Conservation (phyloP, 2,329 filamentous ascomycete genomes). For the Cadophora sp. region DNA sequence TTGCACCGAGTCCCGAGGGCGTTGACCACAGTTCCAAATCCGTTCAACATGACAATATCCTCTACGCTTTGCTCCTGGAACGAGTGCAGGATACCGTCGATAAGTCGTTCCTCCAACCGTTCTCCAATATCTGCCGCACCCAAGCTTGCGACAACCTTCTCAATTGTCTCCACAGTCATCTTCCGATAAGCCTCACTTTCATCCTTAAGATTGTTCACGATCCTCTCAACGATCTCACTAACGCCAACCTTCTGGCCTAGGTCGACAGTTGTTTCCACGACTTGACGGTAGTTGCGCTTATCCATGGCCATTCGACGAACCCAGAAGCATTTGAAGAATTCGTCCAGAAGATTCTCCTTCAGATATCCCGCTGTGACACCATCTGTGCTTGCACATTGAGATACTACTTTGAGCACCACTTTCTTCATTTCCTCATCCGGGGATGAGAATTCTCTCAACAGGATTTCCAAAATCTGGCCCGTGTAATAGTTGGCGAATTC, state of each 20-base stretch:
- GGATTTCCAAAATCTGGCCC: conserved; percentile 97
- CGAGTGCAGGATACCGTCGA: conserved; percentile 92
- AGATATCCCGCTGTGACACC: conserved; percentile 94
- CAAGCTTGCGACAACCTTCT: conserved; percentile 92
- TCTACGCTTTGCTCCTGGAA: conserved; percentile 99
- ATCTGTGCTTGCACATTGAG: conserved; percentile 91
- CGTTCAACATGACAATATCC: conserved; percentile 94
- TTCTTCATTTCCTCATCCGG: conserved; percentile 99
- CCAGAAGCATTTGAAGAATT: conserved; percentile 99
- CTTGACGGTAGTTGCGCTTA: conserved; percentile 96
- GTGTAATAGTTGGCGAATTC: conserved; percentile 99
- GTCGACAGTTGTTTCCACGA: conserved; percentile 97
- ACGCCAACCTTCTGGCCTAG: conserved; percentile 98
- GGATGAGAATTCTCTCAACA: conserved; percentile 93
- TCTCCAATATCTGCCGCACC: conserved; percentile 95
- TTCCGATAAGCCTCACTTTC: conserved; percentile 98
- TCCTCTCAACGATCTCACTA: conserved; percentile 89
- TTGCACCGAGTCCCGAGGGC: conserved; percentile 93
- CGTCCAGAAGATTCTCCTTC: conserved; percentile 91
- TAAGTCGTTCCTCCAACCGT: conserved; percentile 88
- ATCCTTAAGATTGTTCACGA: conserved; percentile 96
- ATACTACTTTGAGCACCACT: conserved; percentile 96
- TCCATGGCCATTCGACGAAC: conserved; percentile 95
- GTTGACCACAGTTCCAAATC: conserved; percentile 97
- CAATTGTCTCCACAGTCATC: conserved; percentile 98